These are phyloP conservation scores for Cicer cuneatum DNA, from an alignment of 306 rosid genomes.

Conservation along the genomic window DNA sequence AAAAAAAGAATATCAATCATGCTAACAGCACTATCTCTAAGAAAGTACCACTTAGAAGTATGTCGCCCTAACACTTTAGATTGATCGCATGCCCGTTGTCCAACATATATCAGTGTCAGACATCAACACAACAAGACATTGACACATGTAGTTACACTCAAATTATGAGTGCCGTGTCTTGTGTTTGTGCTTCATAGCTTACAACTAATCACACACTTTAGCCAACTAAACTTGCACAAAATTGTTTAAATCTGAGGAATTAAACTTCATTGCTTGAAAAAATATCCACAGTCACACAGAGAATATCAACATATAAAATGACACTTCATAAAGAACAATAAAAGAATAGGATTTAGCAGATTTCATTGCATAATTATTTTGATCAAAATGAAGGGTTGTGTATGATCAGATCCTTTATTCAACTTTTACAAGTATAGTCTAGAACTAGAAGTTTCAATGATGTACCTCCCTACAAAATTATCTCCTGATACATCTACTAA, in stretches of 20 bases:
- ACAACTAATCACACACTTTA: conserved; percentile 37
- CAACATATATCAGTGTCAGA: too few species aligned
- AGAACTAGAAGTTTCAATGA: background rate
- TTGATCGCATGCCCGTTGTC: too few species aligned
- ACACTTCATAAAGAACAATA: conserved; percentile 7
- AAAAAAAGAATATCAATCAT: conserved; percentile 13
- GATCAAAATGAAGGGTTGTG: background rate
- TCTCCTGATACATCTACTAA: conserved; percentile 62
- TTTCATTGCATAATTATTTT: conserved; percentile 7
- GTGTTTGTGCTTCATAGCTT: background rate
- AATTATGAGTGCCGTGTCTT: too few species aligned
- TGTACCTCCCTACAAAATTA: conserved; percentile 62
- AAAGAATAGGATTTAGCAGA: background rate
- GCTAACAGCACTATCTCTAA: conserved; percentile 1
- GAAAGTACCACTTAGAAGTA: conserved; percentile 26
- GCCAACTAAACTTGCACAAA: conserved; percentile 16
- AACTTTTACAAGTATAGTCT: conserved; percentile 16
- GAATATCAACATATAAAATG: conserved; percentile 12
- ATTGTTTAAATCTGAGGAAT: conserved; percentile 20
- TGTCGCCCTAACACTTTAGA: too few species aligned
- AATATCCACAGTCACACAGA: background rate
- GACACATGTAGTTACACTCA: too few species aligned
- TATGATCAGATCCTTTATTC: conserved; percentile 12
- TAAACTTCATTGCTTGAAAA: conserved; percentile 13
- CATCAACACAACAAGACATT: too few species aligned